phyloP scores from a whole-genome alignment of 768 basidiomycete species.

The Dendrothele bispora region DNA sequence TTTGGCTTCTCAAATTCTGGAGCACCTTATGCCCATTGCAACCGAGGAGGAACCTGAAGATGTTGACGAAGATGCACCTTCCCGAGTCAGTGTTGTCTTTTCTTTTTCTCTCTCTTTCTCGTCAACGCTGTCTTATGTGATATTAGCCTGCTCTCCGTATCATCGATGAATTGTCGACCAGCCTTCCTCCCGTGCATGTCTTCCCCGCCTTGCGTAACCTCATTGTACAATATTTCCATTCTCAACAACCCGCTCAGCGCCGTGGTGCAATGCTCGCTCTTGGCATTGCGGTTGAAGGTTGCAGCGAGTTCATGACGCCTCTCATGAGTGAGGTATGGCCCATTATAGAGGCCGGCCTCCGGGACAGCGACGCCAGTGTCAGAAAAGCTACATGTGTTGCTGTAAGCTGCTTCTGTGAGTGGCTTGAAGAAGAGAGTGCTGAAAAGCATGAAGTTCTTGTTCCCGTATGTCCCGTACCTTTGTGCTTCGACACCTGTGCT shows the following conservation, averaged over 20 bases:
- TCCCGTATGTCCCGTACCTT: conserved; percentile 54
- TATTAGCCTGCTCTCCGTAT: conserved; percentile 86
- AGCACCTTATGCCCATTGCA: conserved; percentile 90
- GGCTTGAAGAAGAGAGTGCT: conserved; percentile 91
- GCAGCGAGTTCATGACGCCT: conserved; percentile 96
- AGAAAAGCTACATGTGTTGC: conserved; percentile 95
- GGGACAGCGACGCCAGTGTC: conserved; percentile 79
- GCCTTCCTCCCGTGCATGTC: conserved; percentile 90
- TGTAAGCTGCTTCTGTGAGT: conserved; percentile 96
- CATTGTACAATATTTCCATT: conserved; percentile 82
- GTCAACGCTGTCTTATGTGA: no score
- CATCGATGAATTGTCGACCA: conserved; percentile 88
- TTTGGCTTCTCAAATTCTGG: conserved; percentile 81
- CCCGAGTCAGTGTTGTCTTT: conserved; percentile 62
- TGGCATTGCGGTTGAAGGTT: conserved; percentile 94
- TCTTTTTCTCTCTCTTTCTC: no score
- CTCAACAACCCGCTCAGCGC: conserved; percentile 71
- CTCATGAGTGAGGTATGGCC: conserved; percentile 92
- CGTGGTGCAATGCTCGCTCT: conserved; percentile 94
- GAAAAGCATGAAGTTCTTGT: conserved; percentile 79
- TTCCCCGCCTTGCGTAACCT: conserved; percentile 87
- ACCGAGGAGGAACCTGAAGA: conserved; percentile 94
- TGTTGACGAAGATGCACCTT: conserved; percentile 88
- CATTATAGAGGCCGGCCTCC: conserved; percentile 83
- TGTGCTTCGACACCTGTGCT: conserved; percentile 5